Base-by-base conservation (phyloP, 202 grass and related monocot genomes). In the Zoysia matrella region DNA sequence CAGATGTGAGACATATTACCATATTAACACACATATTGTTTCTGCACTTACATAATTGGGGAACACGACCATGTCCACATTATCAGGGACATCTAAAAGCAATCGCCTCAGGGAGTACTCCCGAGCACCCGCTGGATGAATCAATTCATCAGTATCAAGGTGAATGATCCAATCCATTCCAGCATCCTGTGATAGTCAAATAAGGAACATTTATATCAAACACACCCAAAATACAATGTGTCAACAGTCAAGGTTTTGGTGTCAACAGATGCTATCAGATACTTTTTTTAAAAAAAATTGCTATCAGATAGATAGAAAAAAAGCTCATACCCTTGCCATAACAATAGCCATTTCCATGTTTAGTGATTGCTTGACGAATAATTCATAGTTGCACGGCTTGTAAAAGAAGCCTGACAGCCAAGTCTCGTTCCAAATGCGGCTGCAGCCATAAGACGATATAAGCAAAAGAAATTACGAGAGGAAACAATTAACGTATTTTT, bases 321-420 rank as follows among this genome's bases (percentile, higher is more conserved):
- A 22, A 22, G 22, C 22, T 22, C 88, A 80, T 90, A 98, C 95
- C 90, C 80, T 92, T 89, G 95, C 95, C 95, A 98, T 91, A 86
- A 95, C 64, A 80, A 98, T 98, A 81, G 95, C 90, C 95, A 98
- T 98, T 88, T 98, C 95, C 95, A 98, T 98, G 76, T 98, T 98
- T 36, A 98, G 85, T 60, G 95, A 98, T 68, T 98, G 95, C 84
- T 98, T 98, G 68, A 98, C 95, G 88, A 98, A 98, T 5, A 98
- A 84, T 82, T 60, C 95, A 75, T 95, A 98, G 84, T 98, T 98
- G 83, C 95, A 98, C 2, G 95, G 95, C 58, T 98, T 98, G 87
- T 98, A 98, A 78, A 98, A 98, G 89, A 98, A 98, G 79, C 90
- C 77, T 56, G 74, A 53, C 80, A 98, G 79, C 95, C 95, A 98